Conservation (phyloP, 331 rosid species). For the Rhamnella rubrinervis region DNA sequence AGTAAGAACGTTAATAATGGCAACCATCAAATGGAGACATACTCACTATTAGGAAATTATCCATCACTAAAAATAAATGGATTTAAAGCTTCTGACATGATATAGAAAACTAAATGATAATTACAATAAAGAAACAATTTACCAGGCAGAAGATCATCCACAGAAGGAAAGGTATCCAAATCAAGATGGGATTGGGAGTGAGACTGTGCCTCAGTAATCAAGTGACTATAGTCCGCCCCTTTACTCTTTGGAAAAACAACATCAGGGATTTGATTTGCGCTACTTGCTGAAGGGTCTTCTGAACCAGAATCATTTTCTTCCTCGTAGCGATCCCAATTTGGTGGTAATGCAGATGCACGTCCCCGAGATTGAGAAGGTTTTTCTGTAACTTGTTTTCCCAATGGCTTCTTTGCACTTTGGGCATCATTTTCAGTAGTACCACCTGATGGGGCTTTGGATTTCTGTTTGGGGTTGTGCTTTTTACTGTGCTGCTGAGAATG, state of each 20-base stretch:
- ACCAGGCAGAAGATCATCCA: slow-evolving; percentile 60
- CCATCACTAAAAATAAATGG: background rate
- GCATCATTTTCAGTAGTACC: slow-evolving; percentile 23
- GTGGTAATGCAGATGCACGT: slow-evolving; percentile 43
- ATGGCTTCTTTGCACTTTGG: slow-evolving; percentile 29
- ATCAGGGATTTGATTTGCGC: slow-evolving; percentile 34
- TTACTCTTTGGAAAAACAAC: slow-evolving; percentile 56
- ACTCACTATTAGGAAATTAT: too few species aligned
- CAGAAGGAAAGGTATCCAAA: slow-evolving; percentile 37
- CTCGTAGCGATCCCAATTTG: slow-evolving; percentile 78
- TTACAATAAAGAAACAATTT: slow-evolving; percentile 16
- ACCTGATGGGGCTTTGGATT: slow-evolving; percentile 39
- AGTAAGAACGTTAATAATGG: too few species aligned
- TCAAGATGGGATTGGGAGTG: slow-evolving; percentile 29
- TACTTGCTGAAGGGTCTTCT: slow-evolving; percentile 20
- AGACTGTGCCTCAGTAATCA: slow-evolving; percentile 70
- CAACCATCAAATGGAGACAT: too few species aligned
- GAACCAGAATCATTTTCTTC: slow-evolving; percentile 36
- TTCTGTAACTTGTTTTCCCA: slow-evolving; percentile 40
- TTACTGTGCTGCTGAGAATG: slow-evolving; percentile 72
- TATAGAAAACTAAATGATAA: background rate
- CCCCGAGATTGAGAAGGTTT: slow-evolving; percentile 30
- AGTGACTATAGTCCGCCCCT: slow-evolving; percentile 70
- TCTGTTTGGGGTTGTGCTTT: slow-evolving; percentile 44
- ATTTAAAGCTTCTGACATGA: background rate